phyloP scores from a whole-genome alignment of 2,329 filamentous ascomycete species.

The Cladophialophora immunda region DNA sequence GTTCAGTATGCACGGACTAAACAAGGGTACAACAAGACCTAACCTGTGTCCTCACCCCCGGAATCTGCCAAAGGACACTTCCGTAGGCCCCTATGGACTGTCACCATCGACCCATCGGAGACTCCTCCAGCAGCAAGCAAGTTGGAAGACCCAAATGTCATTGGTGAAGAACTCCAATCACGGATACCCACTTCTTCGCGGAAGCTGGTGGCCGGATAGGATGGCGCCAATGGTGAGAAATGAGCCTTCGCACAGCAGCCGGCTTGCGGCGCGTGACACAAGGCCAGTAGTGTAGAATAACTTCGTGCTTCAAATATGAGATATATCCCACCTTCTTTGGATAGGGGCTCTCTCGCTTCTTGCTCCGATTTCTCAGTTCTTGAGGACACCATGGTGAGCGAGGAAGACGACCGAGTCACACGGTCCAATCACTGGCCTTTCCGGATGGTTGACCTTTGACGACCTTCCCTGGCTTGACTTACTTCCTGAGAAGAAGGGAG shows the following conservation, averaged over 20 bases:
- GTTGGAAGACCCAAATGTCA: not conserved
- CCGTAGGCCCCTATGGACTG: not conserved
- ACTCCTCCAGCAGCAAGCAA: not conserved
- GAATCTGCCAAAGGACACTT: not conserved
- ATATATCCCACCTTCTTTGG: not conserved
- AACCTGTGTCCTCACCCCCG: not conserved
- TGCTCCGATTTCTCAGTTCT: not conserved
- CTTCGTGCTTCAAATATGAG: slow-evolving; percentile 1
- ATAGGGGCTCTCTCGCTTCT: not conserved
- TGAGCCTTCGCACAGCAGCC: not conserved
- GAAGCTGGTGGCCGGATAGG: not conserved
- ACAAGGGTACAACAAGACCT: not conserved
- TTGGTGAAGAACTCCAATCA: not conserved
- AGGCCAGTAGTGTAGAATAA: slow-evolving; percentile 1
- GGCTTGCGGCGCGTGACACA: slow-evolving; percentile 1
- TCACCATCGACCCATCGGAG: not conserved
- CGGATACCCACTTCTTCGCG: not conserved
- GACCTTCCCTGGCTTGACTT: not conserved
- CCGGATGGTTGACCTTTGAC: not conserved
- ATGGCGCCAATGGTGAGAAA: not conserved
- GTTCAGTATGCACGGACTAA: not conserved
- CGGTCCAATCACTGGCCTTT: not conserved
- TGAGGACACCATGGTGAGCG: not conserved
- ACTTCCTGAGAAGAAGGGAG: not conserved
- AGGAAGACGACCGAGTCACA: not conserved